phyloP scores from a whole-genome alignment of 106 monocot genomes.

The Hemerocallis citrina region DNA sequence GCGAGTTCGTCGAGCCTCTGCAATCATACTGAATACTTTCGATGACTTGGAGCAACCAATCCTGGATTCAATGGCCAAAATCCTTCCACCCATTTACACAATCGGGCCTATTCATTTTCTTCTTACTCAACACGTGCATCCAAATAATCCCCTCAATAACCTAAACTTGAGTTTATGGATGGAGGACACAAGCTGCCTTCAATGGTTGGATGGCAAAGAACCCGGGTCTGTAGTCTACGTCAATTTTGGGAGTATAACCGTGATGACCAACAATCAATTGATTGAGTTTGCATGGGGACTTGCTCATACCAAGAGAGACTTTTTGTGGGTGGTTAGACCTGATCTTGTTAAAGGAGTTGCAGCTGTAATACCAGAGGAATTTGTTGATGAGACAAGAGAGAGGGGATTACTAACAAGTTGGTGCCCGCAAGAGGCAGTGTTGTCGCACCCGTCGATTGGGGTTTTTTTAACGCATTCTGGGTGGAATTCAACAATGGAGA shows the following conservation, averaged over 20 bases:
- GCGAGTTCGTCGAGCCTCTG: background rate
- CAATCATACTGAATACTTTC: conserved; percentile 21
- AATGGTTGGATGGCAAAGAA: background rate
- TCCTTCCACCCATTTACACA: conserved; percentile 21
- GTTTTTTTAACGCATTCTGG: conserved; percentile 69
- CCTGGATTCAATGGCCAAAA: conserved; percentile 1
- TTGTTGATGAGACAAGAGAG: conserved; percentile 8
- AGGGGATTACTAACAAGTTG: conserved; percentile 25
- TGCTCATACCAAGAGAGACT: conserved; percentile 14
- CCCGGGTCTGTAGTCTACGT: conserved; percentile 8
- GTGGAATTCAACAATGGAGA: conserved; percentile 50
- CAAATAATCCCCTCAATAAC: background rate
- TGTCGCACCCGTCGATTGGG: conserved; percentile 27
- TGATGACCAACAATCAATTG: conserved; percentile 12
- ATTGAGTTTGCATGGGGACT: conserved; percentile 37
- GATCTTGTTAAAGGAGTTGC: conserved; percentile 29
- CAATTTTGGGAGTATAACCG: conserved; percentile 17
- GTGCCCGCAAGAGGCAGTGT: conserved; percentile 39
- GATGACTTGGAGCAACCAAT: conserved; percentile 10
- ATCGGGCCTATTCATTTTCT: conserved; percentile 12
- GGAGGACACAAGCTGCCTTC: background rate
- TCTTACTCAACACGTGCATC: conserved; percentile 1
- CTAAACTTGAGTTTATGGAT: conserved; percentile 4
- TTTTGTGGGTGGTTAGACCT: conserved; percentile 33
- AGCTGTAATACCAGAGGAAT: conserved; percentile 8